Conservation (phyloP, 202 grass and related monocot species). For the Schoenoplectus triqueter region DNA sequence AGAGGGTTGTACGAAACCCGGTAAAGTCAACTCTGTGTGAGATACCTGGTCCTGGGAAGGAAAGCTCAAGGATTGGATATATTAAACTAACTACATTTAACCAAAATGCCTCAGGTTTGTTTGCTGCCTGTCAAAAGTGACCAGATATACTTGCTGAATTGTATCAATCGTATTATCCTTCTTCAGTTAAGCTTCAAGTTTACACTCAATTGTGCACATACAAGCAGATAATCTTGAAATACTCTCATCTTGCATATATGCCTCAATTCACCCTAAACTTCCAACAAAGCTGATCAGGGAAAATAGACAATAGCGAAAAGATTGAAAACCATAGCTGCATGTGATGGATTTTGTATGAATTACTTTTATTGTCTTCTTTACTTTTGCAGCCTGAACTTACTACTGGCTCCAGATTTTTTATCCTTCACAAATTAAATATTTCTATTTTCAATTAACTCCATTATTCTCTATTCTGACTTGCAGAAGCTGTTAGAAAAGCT, state of each 20-base stretch:
- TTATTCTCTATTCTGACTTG: conserved; percentile 15
- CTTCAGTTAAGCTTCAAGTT: neutral
- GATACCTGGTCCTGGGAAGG: conserved; percentile 64
- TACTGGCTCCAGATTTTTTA: neutral
- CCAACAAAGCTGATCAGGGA: neutral
- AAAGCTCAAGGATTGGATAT: conserved; percentile 83
- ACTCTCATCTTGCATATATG: conserved; percentile 4
- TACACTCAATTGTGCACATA: neutral
- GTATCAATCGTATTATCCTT: neutral
- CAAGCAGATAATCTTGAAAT: neutral
- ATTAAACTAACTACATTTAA: conserved; percentile 99
- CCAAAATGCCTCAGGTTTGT: conserved; percentile 90
- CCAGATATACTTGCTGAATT: neutral
- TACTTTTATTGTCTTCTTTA: neutral
- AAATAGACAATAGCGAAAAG: neutral
- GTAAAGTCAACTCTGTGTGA: conserved; percentile 91
- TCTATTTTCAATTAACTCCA: neutral
- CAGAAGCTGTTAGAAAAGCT: conserved; percentile 69
- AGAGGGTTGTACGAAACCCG: conserved; percentile 77
- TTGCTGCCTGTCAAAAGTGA: neutral
- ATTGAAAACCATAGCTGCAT: neutral
- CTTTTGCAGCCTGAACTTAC: neutral
- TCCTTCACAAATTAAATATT: neutral
- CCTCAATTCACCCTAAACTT: neutral
- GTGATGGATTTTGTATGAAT: neutral